These are phyloP conservation scores for Rhododendron henanense DNA, from an alignment of 148 eudicot genomes.

Conservation along the genomic window DNA sequence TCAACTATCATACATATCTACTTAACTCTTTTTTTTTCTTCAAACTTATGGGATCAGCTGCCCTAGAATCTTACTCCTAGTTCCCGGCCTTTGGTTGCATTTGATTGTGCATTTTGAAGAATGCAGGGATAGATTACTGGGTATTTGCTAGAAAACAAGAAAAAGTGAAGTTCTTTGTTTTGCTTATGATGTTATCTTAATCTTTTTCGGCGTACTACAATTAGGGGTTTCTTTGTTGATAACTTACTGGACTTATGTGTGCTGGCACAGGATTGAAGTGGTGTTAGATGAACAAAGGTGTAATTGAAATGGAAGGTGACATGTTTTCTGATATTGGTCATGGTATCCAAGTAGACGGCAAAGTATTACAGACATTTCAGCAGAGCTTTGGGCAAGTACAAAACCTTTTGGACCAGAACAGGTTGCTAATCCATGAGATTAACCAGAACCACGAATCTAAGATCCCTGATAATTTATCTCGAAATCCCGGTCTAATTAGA, in stretches of 20 bases:
- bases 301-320: slow-evolving; percentile 37
- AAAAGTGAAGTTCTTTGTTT: background rate
- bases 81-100: background rate
- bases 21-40: background rate
- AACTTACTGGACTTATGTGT: background rate
- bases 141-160: background rate
- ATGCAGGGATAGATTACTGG: background rate
- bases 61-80: background rate
- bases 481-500: slow-evolving; percentile 40
- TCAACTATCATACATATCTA: background rate
- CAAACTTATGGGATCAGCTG: background rate
- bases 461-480: slow-evolving; percentile 35
- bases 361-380: slow-evolving; percentile 37
- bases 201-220: background rate
- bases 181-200: background rate
- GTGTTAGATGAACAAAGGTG: slow-evolving; percentile 7
- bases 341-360: slow-evolving; percentile 37
- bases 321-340: slow-evolving; percentile 26
- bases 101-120: background rate
- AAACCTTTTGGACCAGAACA: slow-evolving; percentile 42
- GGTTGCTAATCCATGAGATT: slow-evolving; percentile 42
- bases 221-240: background rate
- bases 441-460: slow-evolving; percentile 49
- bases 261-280: slow-evolving; percentile 12
- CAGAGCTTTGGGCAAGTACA: slow-evolving; percentile 43